Conservation (phyloP, 257 asterid genomes). For the Solanum appendiculatum region DNA sequence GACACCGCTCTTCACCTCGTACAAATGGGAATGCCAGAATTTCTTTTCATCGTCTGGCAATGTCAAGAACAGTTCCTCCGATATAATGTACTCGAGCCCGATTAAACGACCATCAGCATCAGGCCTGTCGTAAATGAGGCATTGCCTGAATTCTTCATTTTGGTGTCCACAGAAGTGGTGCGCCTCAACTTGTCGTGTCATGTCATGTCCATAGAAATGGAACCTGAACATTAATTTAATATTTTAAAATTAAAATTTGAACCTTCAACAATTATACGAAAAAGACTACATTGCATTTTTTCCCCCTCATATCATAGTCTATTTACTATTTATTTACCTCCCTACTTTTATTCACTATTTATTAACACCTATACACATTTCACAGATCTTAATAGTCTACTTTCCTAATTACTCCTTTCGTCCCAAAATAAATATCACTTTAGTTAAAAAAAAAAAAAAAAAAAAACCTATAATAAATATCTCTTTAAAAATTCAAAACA, state of each 20-base stretch:
- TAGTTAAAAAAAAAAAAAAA: no score
- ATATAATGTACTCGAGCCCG: constrained; percentile 61
- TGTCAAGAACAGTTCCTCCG: constrained; percentile 52
- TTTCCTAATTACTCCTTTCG: not conserved
- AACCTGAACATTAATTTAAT: constrained; percentile 23
- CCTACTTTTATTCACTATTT: no score
- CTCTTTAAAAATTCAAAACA: no score
- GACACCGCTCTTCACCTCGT: constrained; percentile 80
- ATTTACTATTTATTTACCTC: no score
- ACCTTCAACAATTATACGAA: no score
- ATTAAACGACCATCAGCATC: constrained; percentile 57
- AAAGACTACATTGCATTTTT: no score
- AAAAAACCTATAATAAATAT: no score
- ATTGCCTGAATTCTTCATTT: constrained; percentile 83
- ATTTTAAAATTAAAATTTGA: no score
- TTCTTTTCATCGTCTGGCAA: constrained; percentile 74
- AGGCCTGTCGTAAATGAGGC: constrained; percentile 68
- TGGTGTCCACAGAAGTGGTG: constrained; percentile 86
- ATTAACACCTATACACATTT: not conserved
- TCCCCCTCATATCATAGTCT: no score
- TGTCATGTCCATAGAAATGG: constrained; percentile 82
- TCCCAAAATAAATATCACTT: no score
- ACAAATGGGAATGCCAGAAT: constrained; percentile 84
- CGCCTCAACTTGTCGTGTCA: constrained; percentile 91
- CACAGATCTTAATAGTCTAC: not conserved